A percentile compares a stretch with the other conserved stretches of the same genome.
Evolutionary conservation across 2,329 filamentous ascomycete genomes (phyloP).

Genomic region (Diaporthe longicolla): DNA sequence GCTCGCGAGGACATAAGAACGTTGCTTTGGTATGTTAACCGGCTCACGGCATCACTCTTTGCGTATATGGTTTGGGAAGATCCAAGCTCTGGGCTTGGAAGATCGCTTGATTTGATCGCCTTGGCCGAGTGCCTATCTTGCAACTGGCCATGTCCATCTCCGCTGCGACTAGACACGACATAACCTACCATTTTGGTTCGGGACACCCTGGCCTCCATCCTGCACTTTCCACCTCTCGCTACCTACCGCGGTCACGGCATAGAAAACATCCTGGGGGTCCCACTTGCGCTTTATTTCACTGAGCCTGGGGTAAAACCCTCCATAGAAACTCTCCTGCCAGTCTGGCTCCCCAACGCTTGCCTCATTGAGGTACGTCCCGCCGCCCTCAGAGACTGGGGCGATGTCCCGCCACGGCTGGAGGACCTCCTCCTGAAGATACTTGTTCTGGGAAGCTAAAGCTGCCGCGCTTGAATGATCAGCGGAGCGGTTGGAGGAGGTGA

Average conservation of each 20-base stretch:
- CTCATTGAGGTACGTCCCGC: slow-evolving; percentile 50
- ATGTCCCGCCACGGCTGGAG: slow-evolving; percentile 40
- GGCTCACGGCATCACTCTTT: no score
- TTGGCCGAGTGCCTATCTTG: no score
- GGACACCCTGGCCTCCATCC: slow-evolving; percentile 13
- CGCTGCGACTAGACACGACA: slow-evolving; percentile 5
- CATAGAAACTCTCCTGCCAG: slow-evolving; percentile 51
- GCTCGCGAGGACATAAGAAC: neutral
- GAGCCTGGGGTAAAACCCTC: slow-evolving; percentile 49
- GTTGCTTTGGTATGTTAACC: no score
- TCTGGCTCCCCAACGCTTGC: slow-evolving; percentile 52
- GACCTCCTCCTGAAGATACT: slow-evolving; percentile 45
- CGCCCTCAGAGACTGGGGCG: slow-evolving; percentile 49
- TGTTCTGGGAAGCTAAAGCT: neutral
- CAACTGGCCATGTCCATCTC: neutral
- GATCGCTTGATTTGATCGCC: no score
- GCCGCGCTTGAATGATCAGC: slow-evolving; percentile 38
- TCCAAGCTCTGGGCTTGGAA: no score
- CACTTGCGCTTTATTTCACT: slow-evolving; percentile 50
- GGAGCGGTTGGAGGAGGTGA: slow-evolving; percentile 49
- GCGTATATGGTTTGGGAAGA: no score
- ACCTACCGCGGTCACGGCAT: slow-evolving; percentile 49
- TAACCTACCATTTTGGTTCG: slow-evolving; percentile 30
- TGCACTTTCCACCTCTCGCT: slow-evolving; percentile 56
- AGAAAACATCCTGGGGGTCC: slow-evolving; percentile 51